Evolutionary conservation across 1,139 yeast genomes (phyloP).

Genomic region (Yamadazyma atlantica): DNA sequence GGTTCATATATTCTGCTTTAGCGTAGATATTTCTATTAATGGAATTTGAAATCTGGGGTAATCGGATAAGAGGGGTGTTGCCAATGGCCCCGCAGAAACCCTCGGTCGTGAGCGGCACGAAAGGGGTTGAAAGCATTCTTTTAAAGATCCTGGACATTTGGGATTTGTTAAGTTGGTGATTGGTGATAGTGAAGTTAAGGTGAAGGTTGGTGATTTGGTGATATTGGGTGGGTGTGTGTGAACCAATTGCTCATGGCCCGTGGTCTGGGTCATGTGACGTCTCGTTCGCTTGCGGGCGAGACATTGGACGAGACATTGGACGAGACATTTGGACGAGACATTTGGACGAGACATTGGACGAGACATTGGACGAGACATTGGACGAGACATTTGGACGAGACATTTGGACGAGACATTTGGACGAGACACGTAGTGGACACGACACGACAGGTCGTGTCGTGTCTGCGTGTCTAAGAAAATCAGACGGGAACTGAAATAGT

Average conservation of each 20-base stretch:
- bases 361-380: too few species aligned
- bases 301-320: too few species aligned
- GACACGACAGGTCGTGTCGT: too few species aligned
- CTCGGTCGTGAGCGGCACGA: constrained; percentile 60
- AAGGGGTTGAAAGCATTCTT: constrained; percentile 31
- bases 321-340: too few species aligned
- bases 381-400: too few species aligned
- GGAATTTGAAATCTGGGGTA: constrained; percentile 59
- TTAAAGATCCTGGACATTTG: constrained; percentile 5
- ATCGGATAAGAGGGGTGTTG: constrained; percentile 75
- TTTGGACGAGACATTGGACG: too few species aligned
- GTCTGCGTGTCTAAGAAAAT: not conserved
- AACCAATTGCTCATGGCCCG: not conserved
- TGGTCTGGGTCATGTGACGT: too few species aligned
- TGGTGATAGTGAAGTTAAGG: not conserved
- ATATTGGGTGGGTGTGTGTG: not conserved
- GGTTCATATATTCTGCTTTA: constrained; percentile 90
- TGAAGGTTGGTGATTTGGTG: too few species aligned
- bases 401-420: too few species aligned
- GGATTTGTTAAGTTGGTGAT: not conserved
- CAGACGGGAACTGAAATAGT: not conserved
- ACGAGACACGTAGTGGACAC: too few species aligned
- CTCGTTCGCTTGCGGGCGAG: too few species aligned
- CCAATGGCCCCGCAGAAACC: constrained; percentile 83
- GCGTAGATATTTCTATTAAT: constrained; percentile 79